These are phyloP conservation scores for Quercus lobata DNA, from an alignment of 331 rosid genomes.

Conservation along the genomic window DNA sequence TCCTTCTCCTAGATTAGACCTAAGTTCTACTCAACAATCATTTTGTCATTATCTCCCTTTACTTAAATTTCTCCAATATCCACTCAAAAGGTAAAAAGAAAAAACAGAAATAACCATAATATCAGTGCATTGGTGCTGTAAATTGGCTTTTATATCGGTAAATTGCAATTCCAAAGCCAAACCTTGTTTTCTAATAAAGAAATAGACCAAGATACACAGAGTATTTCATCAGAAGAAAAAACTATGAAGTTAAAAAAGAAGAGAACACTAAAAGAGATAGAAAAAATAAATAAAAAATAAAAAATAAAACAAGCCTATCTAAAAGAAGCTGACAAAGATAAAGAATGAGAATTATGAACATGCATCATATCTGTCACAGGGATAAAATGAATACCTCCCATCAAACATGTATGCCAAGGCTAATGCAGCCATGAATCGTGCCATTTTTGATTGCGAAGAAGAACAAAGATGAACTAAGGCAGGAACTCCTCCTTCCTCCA, in stretches of 20 bases:
- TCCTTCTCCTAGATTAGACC: no score
- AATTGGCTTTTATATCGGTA: background rate
- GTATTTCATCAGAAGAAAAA: background rate
- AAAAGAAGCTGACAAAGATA: background rate
- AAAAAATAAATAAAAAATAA: background rate
- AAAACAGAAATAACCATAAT: background rate
- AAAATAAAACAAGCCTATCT: background rate
- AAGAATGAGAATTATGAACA: background rate
- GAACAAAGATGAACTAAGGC: slow-evolving; percentile 95
- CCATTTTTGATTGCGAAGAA: slow-evolving; percentile 95
- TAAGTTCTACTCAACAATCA: no score
- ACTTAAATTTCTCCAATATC: background rate
- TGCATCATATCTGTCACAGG: background rate
- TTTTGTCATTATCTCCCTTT: background rate
- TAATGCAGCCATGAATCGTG: slow-evolving; percentile 98
- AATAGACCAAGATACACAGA: background rate
- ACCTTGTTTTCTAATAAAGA: background rate
- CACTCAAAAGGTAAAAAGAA: background rate
- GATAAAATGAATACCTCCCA: slow-evolving; percentile 61
- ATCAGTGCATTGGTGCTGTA: background rate
- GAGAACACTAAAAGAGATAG: background rate
- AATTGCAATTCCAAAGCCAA: background rate
- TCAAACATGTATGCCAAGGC: slow-evolving; percentile 99
- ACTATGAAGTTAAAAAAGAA: background rate
- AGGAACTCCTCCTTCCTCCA: slow-evolving; percentile 97